Evolutionary conservation across 495 filamentous ascomycete species (phyloP).

Genomic region (Acidiella bohemica): DNA sequence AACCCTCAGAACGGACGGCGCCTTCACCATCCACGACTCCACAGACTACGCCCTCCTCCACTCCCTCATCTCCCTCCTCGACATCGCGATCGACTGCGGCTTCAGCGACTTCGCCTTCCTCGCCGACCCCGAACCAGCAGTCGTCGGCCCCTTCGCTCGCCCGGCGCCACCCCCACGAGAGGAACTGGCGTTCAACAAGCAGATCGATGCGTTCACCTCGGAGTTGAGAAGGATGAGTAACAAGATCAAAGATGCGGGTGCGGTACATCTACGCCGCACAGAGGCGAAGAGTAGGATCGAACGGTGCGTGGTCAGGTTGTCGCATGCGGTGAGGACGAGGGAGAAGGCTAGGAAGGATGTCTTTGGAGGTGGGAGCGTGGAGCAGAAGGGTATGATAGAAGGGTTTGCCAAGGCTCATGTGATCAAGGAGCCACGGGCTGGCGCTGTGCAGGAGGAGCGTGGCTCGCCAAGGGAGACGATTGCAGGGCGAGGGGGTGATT

Average conservation of each 20-base stretch:
- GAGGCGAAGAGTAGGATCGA: slow-evolving; percentile 63
- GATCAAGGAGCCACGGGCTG: too few relatives aligned
- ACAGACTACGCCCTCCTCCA: too few relatives aligned
- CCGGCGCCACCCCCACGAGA: slow-evolving; percentile 1
- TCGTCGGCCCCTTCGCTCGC: slow-evolving; percentile 2
- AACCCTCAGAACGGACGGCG: too few relatives aligned
- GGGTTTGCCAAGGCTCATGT: too few relatives aligned
- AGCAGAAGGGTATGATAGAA: too few relatives aligned
- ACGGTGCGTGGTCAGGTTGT: slow-evolving; percentile 52
- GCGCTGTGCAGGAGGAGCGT: too few relatives aligned
- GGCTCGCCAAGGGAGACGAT: too few relatives aligned
- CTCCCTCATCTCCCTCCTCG: too few relatives aligned
- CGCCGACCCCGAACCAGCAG: not conserved
- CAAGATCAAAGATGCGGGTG: slow-evolving; percentile 60
- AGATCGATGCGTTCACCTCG: slow-evolving; percentile 52
- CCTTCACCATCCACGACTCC: too few relatives aligned
- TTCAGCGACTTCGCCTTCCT: too few relatives aligned
- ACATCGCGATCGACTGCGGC: too few relatives aligned
- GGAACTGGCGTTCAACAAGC: slow-evolving; percentile 46
- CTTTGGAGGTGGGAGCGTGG: slow-evolving; percentile 40
- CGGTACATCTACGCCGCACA: slow-evolving; percentile 56
- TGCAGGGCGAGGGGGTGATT: too few relatives aligned
- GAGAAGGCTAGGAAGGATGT: slow-evolving; percentile 43
- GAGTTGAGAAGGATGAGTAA: slow-evolving; percentile 53
- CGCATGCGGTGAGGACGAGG: slow-evolving; percentile 55